Percentiles rank a stretch among this genome's conserved stretches.
phyloP scores from a whole-genome alignment of 345 rosid genomes.

The Boechera stricta region DNA sequence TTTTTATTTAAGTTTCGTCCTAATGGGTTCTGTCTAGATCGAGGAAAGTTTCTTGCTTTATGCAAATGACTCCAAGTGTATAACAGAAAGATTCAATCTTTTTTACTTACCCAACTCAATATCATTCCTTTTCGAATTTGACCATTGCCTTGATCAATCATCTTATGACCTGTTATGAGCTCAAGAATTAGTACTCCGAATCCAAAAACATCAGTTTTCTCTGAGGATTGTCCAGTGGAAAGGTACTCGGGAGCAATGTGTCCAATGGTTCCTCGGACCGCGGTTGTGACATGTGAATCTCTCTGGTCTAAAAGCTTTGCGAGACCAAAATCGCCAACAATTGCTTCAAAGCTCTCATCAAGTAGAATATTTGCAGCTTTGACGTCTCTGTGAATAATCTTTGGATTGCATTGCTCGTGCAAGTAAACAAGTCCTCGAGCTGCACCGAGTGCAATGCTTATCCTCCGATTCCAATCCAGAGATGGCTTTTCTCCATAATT shows the following conservation, averaged over 20 bases:
- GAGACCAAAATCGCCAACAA: slow-evolving; percentile 94
- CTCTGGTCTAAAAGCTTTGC: slow-evolving; percentile 84
- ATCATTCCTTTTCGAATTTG: slow-evolving; percentile 91
- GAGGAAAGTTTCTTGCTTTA: slow-evolving; percentile 9
- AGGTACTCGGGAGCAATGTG: slow-evolving; percentile 98
- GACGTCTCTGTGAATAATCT: slow-evolving; percentile 92
- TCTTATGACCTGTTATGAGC: slow-evolving; percentile 91
- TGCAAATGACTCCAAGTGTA: background rate
- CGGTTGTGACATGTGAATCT: slow-evolving; percentile 94
- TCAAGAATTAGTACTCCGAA: slow-evolving; percentile 93
- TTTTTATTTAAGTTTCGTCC: slow-evolving; percentile 5
- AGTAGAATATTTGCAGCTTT: slow-evolving; percentile 96
- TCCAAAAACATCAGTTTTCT: slow-evolving; percentile 94
- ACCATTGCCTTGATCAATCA: slow-evolving; percentile 84
- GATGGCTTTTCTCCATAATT: slow-evolving; percentile 64
- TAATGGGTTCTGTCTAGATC: background rate
- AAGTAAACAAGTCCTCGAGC: slow-evolving; percentile 94
- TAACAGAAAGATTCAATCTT: slow-evolving; percentile 3
- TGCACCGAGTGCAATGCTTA: slow-evolving; percentile 73
- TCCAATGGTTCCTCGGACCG: slow-evolving; percentile 94
- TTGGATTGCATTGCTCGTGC: slow-evolving; percentile 96
- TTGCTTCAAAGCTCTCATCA: slow-evolving; percentile 90
- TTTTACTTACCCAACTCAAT: slow-evolving; percentile 71
- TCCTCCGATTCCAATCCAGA: slow-evolving; percentile 83
- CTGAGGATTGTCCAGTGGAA: slow-evolving; percentile 96